Percentiles rank a stretch among this genome's conserved stretches.
These are phyloP conservation scores for Salix arbutifolia DNA, from an alignment of 345 rosid species.

Conservation along the genomic window DNA sequence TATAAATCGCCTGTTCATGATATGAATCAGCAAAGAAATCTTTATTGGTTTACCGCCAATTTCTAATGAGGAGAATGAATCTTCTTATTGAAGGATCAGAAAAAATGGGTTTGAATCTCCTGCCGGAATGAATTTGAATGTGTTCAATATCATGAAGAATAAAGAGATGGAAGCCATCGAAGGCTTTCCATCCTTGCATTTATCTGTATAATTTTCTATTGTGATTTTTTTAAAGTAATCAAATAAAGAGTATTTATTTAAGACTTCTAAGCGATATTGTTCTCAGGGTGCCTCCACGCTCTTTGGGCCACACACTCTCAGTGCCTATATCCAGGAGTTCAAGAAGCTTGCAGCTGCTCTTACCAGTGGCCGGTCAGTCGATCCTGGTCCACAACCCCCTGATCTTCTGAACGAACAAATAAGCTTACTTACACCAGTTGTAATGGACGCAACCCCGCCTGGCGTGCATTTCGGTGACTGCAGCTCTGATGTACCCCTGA, in stretches of 20 bases:
- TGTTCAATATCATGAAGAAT: no score
- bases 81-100: background rate
- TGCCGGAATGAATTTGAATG: background rate
- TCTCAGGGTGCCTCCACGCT: constrained; percentile 89
- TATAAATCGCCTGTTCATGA: background rate
- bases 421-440: constrained; percentile 80
- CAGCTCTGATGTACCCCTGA: constrained; percentile 63
- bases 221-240: no score
- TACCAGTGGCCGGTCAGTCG: constrained; percentile 43
- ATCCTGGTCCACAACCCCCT: constrained; percentile 72
- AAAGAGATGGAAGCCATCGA: no score
- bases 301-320: constrained; percentile 85
- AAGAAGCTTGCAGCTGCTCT: constrained; percentile 70
- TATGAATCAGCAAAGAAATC: no score
- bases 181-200: no score
- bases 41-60: no score
- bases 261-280: background rate
- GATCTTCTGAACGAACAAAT: constrained; percentile 73
- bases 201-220: no score
- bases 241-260: no score
- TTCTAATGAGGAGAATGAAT: no score
- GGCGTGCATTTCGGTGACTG: constrained; percentile 80
- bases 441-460: constrained; percentile 69
- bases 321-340: constrained; percentile 90
- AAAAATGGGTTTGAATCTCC: background rate